phyloP scores from a whole-genome alignment of 192 early-diverging fungal genomes.

The Allomyces macrogynus region DNA sequence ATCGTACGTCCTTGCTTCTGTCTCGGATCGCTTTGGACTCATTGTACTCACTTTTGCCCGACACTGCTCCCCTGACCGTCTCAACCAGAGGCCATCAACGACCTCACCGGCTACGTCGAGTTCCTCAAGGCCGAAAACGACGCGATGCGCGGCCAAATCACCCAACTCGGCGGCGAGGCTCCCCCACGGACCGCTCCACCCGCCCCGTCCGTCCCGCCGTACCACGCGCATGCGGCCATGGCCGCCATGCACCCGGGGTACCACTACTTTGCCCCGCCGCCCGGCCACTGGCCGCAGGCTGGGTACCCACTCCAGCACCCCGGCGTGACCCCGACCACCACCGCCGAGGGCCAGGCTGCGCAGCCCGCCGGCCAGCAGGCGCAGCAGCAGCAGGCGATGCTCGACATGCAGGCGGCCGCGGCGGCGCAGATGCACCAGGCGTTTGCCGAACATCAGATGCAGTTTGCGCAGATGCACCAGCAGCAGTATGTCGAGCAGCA shows the following conservation, averaged over 20 bases:
- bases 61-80: neutral
- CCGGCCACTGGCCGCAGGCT: too few relatives aligned
- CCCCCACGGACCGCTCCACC: neutral
- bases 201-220: neutral
- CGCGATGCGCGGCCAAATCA: neutral
- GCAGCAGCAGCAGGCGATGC: too few relatives aligned
- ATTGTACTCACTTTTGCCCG: neutral
- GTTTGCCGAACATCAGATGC: too few relatives aligned
- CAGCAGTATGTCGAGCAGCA: too few relatives aligned
- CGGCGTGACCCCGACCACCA: too few relatives aligned
- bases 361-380: too few relatives aligned
- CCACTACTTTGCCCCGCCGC: too few relatives aligned
- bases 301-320: too few relatives aligned
- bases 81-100: constrained; percentile 1
- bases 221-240: neutral
- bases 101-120: neutral
- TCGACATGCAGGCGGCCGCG: too few relatives aligned
- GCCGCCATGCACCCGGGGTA: neutral
- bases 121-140: neutral
- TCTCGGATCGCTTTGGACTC: neutral
- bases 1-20: neutral
- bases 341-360: too few relatives aligned
- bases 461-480: too few relatives aligned
- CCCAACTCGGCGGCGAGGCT: neutral
- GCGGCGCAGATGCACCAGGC: too few relatives aligned